A percentile compares a stretch with the other conserved stretches of the same genome.
phyloP scores from a whole-genome alignment of 768 basidiomycete genomes.

The Amyloporia xantha region DNA sequence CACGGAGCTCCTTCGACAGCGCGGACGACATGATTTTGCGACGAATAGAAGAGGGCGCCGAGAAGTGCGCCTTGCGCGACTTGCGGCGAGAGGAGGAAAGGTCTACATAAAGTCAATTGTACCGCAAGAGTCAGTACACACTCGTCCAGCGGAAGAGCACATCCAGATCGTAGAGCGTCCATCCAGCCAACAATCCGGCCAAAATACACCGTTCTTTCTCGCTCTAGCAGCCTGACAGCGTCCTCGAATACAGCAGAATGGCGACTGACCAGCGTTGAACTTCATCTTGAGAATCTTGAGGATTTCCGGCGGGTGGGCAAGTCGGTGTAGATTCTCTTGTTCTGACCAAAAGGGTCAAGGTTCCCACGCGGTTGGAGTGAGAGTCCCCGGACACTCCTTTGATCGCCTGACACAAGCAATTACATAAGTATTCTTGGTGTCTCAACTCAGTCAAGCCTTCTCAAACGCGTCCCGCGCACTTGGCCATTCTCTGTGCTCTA shows the following conservation, averaged over 20 bases:
- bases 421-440: no score
- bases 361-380: constrained; percentile 1
- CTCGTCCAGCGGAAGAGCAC: constrained; percentile 18
- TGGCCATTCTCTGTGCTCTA: not conserved
- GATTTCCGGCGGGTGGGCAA: constrained; percentile 41
- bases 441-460: no score
- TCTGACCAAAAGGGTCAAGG: not conserved
- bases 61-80: constrained; percentile 97
- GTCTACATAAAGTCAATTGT: constrained; percentile 39
- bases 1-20: constrained; percentile 90
- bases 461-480: not conserved
- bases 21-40: constrained; percentile 98
- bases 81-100: constrained; percentile 94
- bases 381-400: not conserved
- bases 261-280: constrained; percentile 72
- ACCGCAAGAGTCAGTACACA: constrained; percentile 15
- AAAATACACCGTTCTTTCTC: constrained; percentile 24
- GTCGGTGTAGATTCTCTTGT: not conserved
- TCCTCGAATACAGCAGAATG: constrained; percentile 16
- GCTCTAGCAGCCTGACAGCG: constrained; percentile 16
- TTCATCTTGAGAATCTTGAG: constrained; percentile 65
- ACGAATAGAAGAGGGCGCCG: constrained; percentile 88
- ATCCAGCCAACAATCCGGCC: constrained; percentile 48
- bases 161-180: constrained; percentile 35
- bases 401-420: no score